Conservation (phyloP, 768 basidiomycete species). For the Boletus tomentosulus region DNA sequence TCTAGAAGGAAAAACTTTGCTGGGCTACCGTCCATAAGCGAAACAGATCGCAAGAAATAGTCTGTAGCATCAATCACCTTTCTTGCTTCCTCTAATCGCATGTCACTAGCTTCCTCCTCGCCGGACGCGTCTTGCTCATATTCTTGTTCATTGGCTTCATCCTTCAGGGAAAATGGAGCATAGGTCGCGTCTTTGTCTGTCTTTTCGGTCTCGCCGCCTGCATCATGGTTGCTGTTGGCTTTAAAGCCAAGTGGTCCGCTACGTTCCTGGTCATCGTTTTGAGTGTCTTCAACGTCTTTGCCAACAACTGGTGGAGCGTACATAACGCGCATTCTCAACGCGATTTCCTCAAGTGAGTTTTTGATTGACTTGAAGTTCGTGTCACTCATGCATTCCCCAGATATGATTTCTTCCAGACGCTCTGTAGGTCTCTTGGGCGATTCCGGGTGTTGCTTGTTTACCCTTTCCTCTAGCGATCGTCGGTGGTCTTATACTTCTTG, state of each 20-base stretch:
- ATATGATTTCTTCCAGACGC: conserved; percentile 99
- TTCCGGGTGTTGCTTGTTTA: conserved; percentile 5
- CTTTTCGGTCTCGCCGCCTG: conserved; percentile 90
- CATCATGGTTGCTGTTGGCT: conserved; percentile 94
- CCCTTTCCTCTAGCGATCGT: conserved; percentile 64
- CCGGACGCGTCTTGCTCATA: conserved; percentile 94
- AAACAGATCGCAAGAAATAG: conserved; percentile 99
- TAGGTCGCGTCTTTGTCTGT: conserved; percentile 82
- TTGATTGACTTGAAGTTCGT: not conserved
- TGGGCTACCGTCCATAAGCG: conserved; percentile 83
- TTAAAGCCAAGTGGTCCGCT: conserved; percentile 99
- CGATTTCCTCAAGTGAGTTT: conserved; percentile 91
- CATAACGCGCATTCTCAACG: conserved; percentile 90
- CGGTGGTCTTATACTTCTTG: conserved; percentile 92
- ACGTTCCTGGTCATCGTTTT: conserved; percentile 90
- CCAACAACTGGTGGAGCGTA: conserved; percentile 98
- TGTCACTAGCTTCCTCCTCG: conserved; percentile 80
- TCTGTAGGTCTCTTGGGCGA: conserved; percentile 43
- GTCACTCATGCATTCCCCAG: conserved; percentile 38
- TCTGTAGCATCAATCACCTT: conserved; percentile 36
- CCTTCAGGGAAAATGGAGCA: conserved; percentile 86
- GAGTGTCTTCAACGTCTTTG: conserved; percentile 94
- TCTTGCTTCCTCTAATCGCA: conserved; percentile 2
- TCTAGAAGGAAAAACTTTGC: conserved; percentile 86
- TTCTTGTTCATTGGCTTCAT: conserved; percentile 99